Evolutionary conservation across 305 asterid species (phyloP), one percentile per base, ranked within the genome.

Genomic region (Lippia alba): DNA sequence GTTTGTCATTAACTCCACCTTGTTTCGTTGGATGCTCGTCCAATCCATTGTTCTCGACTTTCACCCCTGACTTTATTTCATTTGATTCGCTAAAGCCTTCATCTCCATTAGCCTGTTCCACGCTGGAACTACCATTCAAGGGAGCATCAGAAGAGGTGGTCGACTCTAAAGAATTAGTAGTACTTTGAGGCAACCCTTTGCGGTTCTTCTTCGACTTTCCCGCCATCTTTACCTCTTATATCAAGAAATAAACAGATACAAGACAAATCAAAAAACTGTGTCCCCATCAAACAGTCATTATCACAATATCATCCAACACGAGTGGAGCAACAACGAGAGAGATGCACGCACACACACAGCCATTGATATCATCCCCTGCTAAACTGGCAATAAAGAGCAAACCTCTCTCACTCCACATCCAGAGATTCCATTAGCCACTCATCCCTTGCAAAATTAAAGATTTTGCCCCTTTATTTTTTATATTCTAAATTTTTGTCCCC

Each of bases 151-250:
- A 59, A 11, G 86, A 57, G 34, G 66, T 70, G 54, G 80, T 49
- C 73, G 63, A 87, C 65, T 85, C 88, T 1, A 81, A 34, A 15
- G 77, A 69, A 59, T n/a, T 82, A 12, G 66, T 56, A 74, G 79
- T 82, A 77, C 56, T 67, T 71, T 73, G 88, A 61, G 79, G 79
- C 6, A 72, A 39, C 65, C 76, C 95, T 78, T 79, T 90, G 70
- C 87, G 80, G 60, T 81, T 84, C 89, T 55, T 88, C 70, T 76
- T 87, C 50, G 95, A 84, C 65, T 83, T 88, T 54, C 96, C 95
- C 3, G 86, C 94, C 96, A 89, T 89, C 62, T 74, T 72, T 61
- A 60, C 56, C 74, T 79, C 83, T 77, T 76, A 12, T 5, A 39
- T 54, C 73, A 64, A 55, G 36, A 71, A 60, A 76, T 69, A 51